Evolutionary conservation across 1,139 yeast species (phyloP).

Genomic region (Hemisphaericaspora lyxosophila): DNA sequence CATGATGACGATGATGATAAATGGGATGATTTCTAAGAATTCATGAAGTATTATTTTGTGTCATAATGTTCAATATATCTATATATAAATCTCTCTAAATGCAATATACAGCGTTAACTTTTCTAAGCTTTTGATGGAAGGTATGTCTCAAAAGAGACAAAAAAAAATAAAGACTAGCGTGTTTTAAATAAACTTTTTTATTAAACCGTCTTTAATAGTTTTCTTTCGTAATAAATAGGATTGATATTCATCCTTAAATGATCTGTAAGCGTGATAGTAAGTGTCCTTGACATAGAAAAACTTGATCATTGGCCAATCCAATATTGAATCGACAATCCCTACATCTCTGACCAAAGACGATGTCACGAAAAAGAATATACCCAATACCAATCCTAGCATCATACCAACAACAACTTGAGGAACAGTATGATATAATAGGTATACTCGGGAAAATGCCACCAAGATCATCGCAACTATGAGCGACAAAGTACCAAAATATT

Average conservation of each 20-base stretch:
- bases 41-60: neutral
- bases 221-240: slow-evolving; percentile 8
- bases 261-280: slow-evolving; percentile 42
- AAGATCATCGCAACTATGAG: slow-evolving; percentile 34
- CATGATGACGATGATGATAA: slow-evolving; percentile 39
- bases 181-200: slow-evolving; percentile 1
- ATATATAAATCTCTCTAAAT: too few species aligned
- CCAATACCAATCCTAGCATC: slow-evolving; percentile 59
- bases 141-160: too few species aligned
- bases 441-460: slow-evolving; percentile 76
- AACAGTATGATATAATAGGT: slow-evolving; percentile 72
- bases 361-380: slow-evolving; percentile 55
- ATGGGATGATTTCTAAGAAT: slow-evolving; percentile 44
- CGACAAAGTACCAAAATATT: slow-evolving; percentile 21
- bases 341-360: slow-evolving; percentile 55
- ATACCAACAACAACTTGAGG: slow-evolving; percentile 77
- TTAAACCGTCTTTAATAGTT: slow-evolving; percentile 1
- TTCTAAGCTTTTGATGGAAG: slow-evolving; percentile 3
- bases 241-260: slow-evolving; percentile 40
- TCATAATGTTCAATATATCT: too few species aligned
- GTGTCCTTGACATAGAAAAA: slow-evolving; percentile 58
- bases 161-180: too few species aligned
- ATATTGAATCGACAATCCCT: slow-evolving; percentile 60
- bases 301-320: slow-evolving; percentile 47
- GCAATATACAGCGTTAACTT: neutral